Percentiles rank a stretch among this genome's conserved stretches.
Evolutionary conservation across 176 grass and related monocot genomes (phyloP).

Genomic region (Hsuehochloa calcarea): DNA sequence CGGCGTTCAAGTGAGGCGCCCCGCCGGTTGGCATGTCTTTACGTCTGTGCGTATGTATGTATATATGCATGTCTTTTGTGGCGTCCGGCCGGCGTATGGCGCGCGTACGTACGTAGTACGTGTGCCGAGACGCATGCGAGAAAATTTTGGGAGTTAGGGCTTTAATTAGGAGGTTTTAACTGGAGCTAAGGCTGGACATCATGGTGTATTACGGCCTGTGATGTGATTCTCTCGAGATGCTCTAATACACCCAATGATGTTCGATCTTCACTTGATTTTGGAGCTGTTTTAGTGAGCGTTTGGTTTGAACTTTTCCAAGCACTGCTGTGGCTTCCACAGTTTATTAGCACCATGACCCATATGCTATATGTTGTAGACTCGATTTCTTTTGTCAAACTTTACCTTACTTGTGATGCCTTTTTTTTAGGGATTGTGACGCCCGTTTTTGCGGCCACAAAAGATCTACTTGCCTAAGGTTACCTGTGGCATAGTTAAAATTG

Average conservation of each 20-base stretch:
- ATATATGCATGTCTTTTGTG: constrained; percentile 2
- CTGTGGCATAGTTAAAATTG: too few relatives aligned
- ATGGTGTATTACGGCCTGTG: constrained; percentile 46
- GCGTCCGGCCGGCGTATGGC: not conserved
- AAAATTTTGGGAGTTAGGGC: constrained; percentile 26
- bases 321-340: constrained; percentile 33
- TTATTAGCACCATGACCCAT: too few relatives aligned
- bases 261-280: constrained; percentile 4
- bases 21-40: not conserved
- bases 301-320: too few relatives aligned
- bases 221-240: constrained; percentile 20
- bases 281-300: not conserved
- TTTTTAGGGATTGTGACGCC: too few relatives aligned
- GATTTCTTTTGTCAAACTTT: too few relatives aligned
- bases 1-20: constrained; percentile 67
- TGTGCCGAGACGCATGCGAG: not conserved
- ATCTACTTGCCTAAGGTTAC: too few relatives aligned
- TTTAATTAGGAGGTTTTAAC: not conserved
- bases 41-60: not conserved
- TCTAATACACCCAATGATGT: constrained; percentile 52
- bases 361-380: too few relatives aligned
- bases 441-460: too few relatives aligned
- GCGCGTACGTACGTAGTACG: not conserved
- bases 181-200: constrained; percentile 30
- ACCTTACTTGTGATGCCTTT: too few relatives aligned